Evolutionary conservation across 2,329 filamentous ascomycete genomes (phyloP), one percentile per base, ranked within the genome.

Genomic region (Penicillium fuscoglaucum): DNA sequence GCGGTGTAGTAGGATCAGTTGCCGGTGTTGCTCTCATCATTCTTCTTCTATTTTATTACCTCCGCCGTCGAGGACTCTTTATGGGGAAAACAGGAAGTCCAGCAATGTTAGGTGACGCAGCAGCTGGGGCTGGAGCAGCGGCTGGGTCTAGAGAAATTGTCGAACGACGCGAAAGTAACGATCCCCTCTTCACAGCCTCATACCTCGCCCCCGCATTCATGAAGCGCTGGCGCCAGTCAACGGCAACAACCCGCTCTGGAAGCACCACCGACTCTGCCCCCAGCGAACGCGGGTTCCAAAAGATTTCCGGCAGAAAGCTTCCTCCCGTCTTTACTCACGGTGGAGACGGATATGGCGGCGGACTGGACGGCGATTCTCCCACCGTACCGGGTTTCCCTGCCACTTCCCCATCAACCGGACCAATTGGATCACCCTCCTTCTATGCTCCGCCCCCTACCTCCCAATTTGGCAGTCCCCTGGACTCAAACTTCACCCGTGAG

Each of bases 1-100:
- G 85, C 8, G 84, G 84, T 47, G 83, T 87, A n/a, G 78, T 88
- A 28, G 85, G 85, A 17, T 84, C 84, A 46, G 78, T 86, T 50
- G 84, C 84, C 35, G 85, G 84, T 35, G 81, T 83, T 13, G 72
- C 83, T 33, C 69, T 85, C 12, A 69, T 87, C 52, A 70, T 86
- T 33, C 43, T 72, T 6, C 55, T 70, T 37, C 56, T 73, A 4
- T 56, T 72, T 9, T 67, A 72, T 24, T 52, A 68, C 26, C 71
- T 86, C 54, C 73, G 84, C 47, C 77, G 79, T 58, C 81, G 82
- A 66, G 83, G 82, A 54, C 79, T 80, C 61, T 74, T 59, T 15
- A 51, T 68, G 29, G 61, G 59, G 8, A 65, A 60, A 17, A 66
- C 47, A 41, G 55, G 50, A 43, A 59, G 67, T 37, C 64, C 63